A percentile compares a stretch with the other conserved stretches of the same genome.
Evolutionary conservation across 305 asterid species (phyloP).

Genomic region (Fraxinus greggii): DNA sequence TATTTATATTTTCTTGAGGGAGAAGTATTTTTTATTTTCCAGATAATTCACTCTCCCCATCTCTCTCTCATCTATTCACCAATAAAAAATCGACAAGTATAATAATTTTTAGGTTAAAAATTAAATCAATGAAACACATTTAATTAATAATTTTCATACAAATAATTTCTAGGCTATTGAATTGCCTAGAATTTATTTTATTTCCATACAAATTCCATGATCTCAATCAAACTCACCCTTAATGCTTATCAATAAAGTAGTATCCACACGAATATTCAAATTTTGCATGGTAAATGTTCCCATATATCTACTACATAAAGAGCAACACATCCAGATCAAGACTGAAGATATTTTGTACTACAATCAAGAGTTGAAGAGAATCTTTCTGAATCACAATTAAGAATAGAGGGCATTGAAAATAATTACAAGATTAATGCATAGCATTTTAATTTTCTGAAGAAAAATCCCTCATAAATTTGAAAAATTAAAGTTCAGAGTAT

Average conservation of each 20-base stretch:
- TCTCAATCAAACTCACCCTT: too few relatives aligned
- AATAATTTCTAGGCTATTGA: too few relatives aligned
- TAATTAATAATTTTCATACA: background rate
- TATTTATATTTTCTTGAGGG: too few relatives aligned
- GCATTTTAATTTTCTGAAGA: background rate
- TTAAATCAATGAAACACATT: background rate
- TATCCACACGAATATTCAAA: background rate
- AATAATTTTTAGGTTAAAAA: too few relatives aligned
- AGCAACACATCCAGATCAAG: background rate
- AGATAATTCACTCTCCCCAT: too few relatives aligned
- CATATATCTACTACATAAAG: background rate
- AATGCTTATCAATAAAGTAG: background rate
- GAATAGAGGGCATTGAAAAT: conserved; percentile 3
- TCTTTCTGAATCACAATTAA: conserved; percentile 10
- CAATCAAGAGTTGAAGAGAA: background rate
- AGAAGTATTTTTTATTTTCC: too few relatives aligned
- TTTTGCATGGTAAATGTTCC: background rate
- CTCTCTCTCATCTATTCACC: background rate
- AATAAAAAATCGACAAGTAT: too few relatives aligned
- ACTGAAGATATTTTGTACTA: background rate
- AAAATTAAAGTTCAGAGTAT: conserved; percentile 29
- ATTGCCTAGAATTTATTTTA: too few relatives aligned
- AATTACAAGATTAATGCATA: background rate
- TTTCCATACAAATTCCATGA: too few relatives aligned
- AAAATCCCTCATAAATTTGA: conserved; percentile 12